phyloP scores from a whole-genome alignment of 2,329 filamentous ascomycete species.

The Aureobasidium sp. region DNA sequence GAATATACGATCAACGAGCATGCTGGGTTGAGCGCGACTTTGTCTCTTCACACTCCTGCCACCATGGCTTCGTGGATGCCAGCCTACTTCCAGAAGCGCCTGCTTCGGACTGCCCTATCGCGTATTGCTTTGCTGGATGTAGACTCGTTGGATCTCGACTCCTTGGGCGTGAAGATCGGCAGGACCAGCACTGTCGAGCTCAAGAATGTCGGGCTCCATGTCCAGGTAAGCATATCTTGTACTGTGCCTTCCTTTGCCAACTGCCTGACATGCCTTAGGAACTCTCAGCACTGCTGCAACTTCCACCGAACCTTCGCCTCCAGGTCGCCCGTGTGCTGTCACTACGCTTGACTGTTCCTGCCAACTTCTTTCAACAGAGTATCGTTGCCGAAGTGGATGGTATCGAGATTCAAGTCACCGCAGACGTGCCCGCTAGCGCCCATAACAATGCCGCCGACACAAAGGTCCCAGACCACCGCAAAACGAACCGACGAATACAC shows the following conservation, averaged over 20 bases:
- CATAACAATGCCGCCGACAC: slow-evolving; percentile 8
- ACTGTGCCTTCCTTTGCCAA: neutral
- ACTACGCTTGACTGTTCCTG: slow-evolving; percentile 74
- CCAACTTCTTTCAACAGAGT: slow-evolving; percentile 79
- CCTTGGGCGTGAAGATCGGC: slow-evolving; percentile 76
- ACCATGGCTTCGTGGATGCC: slow-evolving; percentile 56
- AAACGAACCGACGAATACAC: slow-evolving; percentile 29
- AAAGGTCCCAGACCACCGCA: slow-evolving; percentile 33
- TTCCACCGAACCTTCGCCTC: slow-evolving; percentile 66
- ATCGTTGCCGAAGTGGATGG: slow-evolving; percentile 78
- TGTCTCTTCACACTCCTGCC: neutral
- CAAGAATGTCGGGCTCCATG: slow-evolving; percentile 72
- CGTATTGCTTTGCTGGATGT: slow-evolving; percentile 82
- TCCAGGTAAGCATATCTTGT: slow-evolving; percentile 52
- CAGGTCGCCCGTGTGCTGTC: slow-evolving; percentile 67
- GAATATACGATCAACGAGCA: slow-evolving; percentile 6
- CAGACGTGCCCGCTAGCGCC: slow-evolving; percentile 19
- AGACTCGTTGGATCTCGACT: slow-evolving; percentile 76
- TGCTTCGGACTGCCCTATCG: slow-evolving; percentile 79
- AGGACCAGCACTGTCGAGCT: slow-evolving; percentile 78
- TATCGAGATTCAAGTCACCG: slow-evolving; percentile 55
- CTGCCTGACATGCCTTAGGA: slow-evolving; percentile 50
- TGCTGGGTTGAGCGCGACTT: slow-evolving; percentile 4
- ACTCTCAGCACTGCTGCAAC: slow-evolving; percentile 64
- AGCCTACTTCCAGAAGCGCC: slow-evolving; percentile 74